Conservation (phyloP, 371 early-diverging fungal genomes). For the Mortierella sp. region DNA sequence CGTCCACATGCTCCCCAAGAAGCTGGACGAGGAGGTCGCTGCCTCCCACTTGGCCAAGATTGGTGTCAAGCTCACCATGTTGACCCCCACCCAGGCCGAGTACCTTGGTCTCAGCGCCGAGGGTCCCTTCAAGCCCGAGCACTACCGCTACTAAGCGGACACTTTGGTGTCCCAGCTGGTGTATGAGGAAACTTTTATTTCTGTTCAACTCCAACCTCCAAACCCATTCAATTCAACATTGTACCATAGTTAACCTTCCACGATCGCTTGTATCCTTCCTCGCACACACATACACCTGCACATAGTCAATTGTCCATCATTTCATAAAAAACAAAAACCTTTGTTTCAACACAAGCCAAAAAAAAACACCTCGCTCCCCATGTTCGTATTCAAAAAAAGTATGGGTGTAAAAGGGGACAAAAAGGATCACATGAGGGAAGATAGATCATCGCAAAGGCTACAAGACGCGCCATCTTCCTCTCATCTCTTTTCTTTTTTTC, state of each 20-base stretch:
- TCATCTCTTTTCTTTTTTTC: not conserved
- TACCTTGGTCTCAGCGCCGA: constrained; percentile 89
- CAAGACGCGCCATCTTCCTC: not conserved
- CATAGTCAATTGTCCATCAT: not conserved
- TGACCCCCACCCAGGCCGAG: constrained; percentile 80
- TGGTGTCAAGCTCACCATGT: constrained; percentile 90
- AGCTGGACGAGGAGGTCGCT: constrained; percentile 29
- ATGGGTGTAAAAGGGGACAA: too few relatives aligned
- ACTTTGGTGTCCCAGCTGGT: not conserved
- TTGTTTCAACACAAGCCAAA: constrained; percentile 7
- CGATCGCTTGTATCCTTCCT: constrained; percentile 1
- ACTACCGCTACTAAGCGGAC: constrained; percentile 83
- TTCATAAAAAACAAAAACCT: not conserved
- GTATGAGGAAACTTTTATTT: not conserved
- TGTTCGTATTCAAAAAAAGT: too few relatives aligned
- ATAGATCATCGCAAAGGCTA: not conserved
- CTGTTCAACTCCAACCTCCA: not conserved
- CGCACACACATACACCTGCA: constrained; percentile 5
- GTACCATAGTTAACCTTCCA: constrained; percentile 4
- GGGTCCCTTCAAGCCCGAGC: constrained; percentile 98
- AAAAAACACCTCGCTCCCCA: too few relatives aligned
- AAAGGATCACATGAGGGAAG: not conserved
- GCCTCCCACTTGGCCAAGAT: constrained; percentile 77
- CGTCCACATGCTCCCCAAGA: too few relatives aligned
- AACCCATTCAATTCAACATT: constrained; percentile 18